Percentiles rank a stretch among this genome's conserved stretches.
Conservation (phyloP, 2,329 filamentous ascomycete species). For the Diatrype stigma region DNA sequence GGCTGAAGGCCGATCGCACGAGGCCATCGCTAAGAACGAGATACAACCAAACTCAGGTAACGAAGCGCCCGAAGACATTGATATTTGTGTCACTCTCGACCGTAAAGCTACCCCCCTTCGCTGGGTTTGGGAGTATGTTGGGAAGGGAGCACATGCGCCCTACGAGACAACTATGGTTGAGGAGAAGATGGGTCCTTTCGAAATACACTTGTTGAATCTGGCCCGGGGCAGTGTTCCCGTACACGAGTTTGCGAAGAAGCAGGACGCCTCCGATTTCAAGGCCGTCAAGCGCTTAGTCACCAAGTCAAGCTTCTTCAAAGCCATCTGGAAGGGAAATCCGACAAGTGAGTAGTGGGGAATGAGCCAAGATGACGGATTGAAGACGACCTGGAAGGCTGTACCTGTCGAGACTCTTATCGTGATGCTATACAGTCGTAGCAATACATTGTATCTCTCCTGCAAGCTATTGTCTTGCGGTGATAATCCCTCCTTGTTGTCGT, state of each 20-base stretch:
- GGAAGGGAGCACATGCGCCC: slow-evolving; percentile 38
- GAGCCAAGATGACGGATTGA: no score
- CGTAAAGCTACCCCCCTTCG: slow-evolving; percentile 22
- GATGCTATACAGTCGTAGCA: no score
- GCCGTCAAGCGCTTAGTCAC: slow-evolving; percentile 8
- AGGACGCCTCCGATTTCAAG: slow-evolving; percentile 16
- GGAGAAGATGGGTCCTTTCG: slow-evolving; percentile 50
- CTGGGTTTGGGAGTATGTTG: slow-evolving; percentile 54
- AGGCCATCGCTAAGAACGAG: neutral
- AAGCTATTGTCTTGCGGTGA: no score
- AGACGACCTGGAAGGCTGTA: no score
- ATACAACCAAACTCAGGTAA: neutral
- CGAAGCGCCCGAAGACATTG: neutral
- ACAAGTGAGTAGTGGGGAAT: slow-evolving; percentile 1
- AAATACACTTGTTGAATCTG: slow-evolving; percentile 43
- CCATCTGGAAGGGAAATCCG: slow-evolving; percentile 1
- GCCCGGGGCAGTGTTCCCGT: slow-evolving; percentile 41
- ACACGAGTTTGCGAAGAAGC: slow-evolving; percentile 35
- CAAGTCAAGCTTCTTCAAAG: slow-evolving; percentile 6
- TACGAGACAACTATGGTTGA: slow-evolving; percentile 43
- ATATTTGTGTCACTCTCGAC: neutral
- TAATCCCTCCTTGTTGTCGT: no score
- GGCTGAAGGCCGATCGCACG: slow-evolving; percentile 17
- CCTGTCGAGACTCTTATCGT: no score
- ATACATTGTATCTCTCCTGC: no score